A percentile compares a stretch with the other conserved stretches of the same genome.
These are phyloP conservation scores for Euptelea pleiosperma DNA, from an alignment of 164 flowering plant species.

Conservation along the genomic window DNA sequence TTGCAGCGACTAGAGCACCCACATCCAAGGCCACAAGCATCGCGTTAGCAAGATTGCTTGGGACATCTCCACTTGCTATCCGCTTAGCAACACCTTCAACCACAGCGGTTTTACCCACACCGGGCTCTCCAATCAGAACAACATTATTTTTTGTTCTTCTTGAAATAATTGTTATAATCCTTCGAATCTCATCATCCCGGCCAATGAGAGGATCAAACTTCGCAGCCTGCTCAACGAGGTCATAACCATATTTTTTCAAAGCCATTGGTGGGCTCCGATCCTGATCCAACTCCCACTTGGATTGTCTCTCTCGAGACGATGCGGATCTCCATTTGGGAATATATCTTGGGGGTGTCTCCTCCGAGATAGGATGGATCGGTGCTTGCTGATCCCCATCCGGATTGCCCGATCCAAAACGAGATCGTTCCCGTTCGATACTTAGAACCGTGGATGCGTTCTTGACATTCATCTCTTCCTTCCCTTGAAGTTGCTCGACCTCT, in stretches of 20 bases:
- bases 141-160: slow-evolving; percentile 68
- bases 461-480: slow-evolving; percentile 13
- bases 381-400: no score
- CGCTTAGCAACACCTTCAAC: slow-evolving; percentile 70
- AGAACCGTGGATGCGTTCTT: slow-evolving; percentile 42
- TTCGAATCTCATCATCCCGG: no score
- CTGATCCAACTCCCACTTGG: no score
- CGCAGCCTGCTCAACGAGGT: slow-evolving; percentile 30
- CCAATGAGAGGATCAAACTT: slow-evolving; percentile 71
- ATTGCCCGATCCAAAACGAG: no score
- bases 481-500: slow-evolving; percentile 66
- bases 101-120: slow-evolving; percentile 75
- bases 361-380: no score
- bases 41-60: slow-evolving; percentile 58
- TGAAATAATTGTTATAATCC: slow-evolving; percentile 55
- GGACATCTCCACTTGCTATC: slow-evolving; percentile 63
- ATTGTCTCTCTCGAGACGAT: no score
- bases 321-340: no score
- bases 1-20: slow-evolving; percentile 66
- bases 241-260: not conserved
- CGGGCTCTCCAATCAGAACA: no score
- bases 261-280: no score
- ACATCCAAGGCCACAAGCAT: slow-evolving; percentile 62
- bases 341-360: no score
- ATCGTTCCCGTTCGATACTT: no score